A percentile compares a stretch with the other conserved stretches of the same genome.
phyloP scores from a whole-genome alignment of 768 basidiomycete species.

The Tulasnella sp. region DNA sequence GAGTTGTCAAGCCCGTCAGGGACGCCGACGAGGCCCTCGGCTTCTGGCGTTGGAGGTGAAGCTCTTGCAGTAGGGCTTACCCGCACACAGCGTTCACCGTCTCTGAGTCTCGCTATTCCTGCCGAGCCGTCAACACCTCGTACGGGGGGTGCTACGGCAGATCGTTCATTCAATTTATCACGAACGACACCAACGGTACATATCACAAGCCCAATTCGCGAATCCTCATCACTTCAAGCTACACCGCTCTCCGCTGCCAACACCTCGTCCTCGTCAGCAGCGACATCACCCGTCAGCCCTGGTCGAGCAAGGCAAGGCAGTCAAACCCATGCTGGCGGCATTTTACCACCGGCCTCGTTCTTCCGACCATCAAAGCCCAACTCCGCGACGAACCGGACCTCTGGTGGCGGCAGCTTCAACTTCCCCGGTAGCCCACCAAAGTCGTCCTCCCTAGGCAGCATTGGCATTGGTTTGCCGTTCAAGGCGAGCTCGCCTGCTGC shows the following conservation, averaged over 20 bases:
- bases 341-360: slow-evolving; percentile 59
- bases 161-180: neutral
- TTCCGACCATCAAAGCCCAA: slow-evolving; percentile 40
- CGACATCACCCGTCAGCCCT: neutral
- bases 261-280: neutral
- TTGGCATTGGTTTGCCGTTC: slow-evolving; percentile 13
- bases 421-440: slow-evolving; percentile 36
- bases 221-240: neutral
- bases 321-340: slow-evolving; percentile 23
- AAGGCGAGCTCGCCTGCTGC: slow-evolving; percentile 10
- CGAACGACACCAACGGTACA: neutral
- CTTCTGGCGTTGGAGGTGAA: neutral
- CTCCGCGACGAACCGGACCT: slow-evolving; percentile 40
- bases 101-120: neutral
- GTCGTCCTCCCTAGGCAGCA: slow-evolving; percentile 4
- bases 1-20: neutral
- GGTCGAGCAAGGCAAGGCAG: neutral
- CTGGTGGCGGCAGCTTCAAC: slow-evolving; percentile 28
- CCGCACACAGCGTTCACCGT: neutral
- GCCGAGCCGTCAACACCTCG: neutral
- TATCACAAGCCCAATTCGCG: neutral
- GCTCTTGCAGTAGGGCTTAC: neutral
- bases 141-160: neutral
- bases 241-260: neutral
- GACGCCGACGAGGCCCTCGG: neutral